Conservation (phyloP, 345 rosid species). For the Moringa oleifera region DNA sequence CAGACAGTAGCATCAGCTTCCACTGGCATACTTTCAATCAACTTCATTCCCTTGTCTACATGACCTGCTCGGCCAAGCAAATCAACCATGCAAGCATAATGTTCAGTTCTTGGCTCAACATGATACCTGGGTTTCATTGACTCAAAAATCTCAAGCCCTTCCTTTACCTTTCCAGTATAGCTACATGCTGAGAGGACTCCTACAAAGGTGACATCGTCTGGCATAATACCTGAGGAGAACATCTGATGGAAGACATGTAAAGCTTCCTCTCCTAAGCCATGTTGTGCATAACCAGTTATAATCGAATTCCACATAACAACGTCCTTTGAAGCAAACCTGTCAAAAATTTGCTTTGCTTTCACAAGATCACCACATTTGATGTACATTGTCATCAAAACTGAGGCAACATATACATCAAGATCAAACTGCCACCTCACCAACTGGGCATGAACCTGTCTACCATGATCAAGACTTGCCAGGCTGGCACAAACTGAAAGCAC, state of each 20-base stretch:
- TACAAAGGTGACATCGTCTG: conserved; percentile 67
- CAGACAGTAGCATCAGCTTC: conserved; percentile 78
- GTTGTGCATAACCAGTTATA: conserved; percentile 69
- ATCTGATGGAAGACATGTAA: conserved; percentile 53
- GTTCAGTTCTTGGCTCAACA: conserved; percentile 49
- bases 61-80: conserved; percentile 78
- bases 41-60: conserved; percentile 53
- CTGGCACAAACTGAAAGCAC: conserved; percentile 65
- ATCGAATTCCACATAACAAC: conserved; percentile 82
- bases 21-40: conserved; percentile 56
- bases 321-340: conserved; percentile 52
- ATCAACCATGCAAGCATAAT: conserved; percentile 81
- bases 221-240: conserved; percentile 43
- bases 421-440: conserved; percentile 58
- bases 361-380: conserved; percentile 70
- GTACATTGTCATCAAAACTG: conserved; percentile 80
- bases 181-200: conserved; percentile 83
- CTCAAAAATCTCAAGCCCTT: conserved; percentile 63
- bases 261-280: conserved; percentile 70
- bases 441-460: conserved; percentile 67
- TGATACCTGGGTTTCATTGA: conserved; percentile 51
- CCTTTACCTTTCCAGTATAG: conserved; percentile 57
- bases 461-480: conserved; percentile 64
- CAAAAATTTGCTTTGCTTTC: conserved; percentile 57
- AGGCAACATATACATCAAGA: conserved; percentile 62